These are phyloP conservation scores for Rhodofomes roseus DNA, from an alignment of 1,284 basidiomycete genomes.

Conservation along the genomic window DNA sequence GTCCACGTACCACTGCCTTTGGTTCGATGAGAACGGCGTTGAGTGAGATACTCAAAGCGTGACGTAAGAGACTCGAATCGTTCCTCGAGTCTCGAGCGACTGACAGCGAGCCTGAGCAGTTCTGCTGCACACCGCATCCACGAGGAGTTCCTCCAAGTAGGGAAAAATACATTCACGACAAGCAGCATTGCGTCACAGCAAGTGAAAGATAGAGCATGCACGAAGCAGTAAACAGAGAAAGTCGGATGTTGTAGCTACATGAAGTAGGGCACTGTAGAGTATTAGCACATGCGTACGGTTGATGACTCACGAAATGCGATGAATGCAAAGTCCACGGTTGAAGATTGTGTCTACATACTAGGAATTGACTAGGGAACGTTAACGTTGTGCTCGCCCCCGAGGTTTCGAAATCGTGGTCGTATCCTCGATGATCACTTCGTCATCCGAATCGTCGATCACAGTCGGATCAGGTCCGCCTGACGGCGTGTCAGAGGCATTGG, in stretches of 20 bases:
- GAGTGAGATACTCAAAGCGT: too few species aligned
- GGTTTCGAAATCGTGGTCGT: neutral
- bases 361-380: neutral
- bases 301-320: neutral
- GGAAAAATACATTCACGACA: neutral
- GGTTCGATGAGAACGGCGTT: too few species aligned
- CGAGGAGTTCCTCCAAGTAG: neutral
- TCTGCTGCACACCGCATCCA: neutral
- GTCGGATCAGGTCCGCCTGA: constrained; percentile 25
- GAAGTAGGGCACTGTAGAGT: neutral
- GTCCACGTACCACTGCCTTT: too few species aligned
- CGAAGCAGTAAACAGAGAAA: neutral
- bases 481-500: constrained; percentile 9
- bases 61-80: too few species aligned
- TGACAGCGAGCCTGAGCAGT: too few species aligned
- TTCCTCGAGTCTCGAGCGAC: too few species aligned
- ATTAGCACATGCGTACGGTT: neutral
- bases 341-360: too few species aligned
- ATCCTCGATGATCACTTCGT: constrained; percentile 42
- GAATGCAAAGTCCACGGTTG: neutral
- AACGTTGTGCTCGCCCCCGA: neutral
- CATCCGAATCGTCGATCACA: constrained; percentile 43
- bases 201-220: neutral
- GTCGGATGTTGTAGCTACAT: neutral
- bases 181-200: neutral